These are phyloP conservation scores for Beauveria rudraprayagi DNA, from an alignment of 2,329 filamentous ascomycete genomes.

Conservation along the genomic window DNA sequence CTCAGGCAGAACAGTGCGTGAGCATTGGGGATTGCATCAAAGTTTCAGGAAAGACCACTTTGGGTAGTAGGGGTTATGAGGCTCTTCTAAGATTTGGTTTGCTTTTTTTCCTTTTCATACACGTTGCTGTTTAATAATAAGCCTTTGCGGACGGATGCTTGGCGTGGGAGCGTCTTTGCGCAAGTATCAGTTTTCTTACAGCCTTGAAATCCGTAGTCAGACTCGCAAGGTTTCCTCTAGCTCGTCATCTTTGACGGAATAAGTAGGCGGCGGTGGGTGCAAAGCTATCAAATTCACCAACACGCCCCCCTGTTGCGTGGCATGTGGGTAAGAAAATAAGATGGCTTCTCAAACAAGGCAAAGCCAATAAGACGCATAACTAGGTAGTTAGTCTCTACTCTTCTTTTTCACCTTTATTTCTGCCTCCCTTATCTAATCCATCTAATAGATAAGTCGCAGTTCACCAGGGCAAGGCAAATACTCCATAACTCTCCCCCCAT, in stretches of 20 bases:
- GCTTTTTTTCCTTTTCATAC: not conserved
- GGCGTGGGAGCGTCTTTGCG: constrained; percentile 3
- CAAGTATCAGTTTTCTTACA: not conserved
- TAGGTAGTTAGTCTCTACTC: not conserved
- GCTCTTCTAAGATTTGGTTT: constrained; percentile 1
- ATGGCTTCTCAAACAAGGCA: not conserved
- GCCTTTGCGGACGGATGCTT: not conserved
- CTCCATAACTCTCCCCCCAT: no score
- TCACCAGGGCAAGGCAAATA: no score
- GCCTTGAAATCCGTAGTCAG: not conserved
- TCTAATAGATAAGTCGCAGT: not conserved
- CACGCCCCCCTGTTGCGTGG: constrained; percentile 6
- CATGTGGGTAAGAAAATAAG: constrained; percentile 1
- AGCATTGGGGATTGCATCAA: not conserved
- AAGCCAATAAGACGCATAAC: not conserved
- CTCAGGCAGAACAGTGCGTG: not conserved
- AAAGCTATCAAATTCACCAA: not conserved
- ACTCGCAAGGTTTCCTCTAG: not conserved
- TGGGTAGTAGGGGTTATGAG: not conserved
- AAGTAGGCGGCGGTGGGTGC: not conserved
- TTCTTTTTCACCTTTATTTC: not conserved
- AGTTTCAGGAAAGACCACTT: not conserved
- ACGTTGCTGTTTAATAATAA: not conserved
- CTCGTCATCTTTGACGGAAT: not conserved
- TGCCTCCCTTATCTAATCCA: not conserved